phyloP scores from a whole-genome alignment of 2,329 filamentous ascomycete species.

The Escovopsis sp. region DNA sequence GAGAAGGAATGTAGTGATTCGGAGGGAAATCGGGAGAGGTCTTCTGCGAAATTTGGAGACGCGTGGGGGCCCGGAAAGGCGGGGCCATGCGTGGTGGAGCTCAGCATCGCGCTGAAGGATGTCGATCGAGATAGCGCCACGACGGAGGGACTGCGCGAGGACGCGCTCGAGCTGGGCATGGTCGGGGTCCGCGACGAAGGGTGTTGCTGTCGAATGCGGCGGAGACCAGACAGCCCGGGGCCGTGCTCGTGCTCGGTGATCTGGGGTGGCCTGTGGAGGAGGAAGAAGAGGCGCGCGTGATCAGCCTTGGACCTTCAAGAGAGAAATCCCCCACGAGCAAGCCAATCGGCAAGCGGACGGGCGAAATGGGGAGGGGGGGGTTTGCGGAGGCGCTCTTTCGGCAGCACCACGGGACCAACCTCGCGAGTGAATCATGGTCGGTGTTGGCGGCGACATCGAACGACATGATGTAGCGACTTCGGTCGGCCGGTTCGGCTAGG shows the following conservation, averaged over 20 bases:
- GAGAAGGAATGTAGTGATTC: constrained; percentile 97
- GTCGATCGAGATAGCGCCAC: constrained; percentile 47
- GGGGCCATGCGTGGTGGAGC: constrained; percentile 37
- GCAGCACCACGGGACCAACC: constrained; percentile 31
- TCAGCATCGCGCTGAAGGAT: constrained; percentile 54
- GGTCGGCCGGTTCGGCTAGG: constrained; percentile 33
- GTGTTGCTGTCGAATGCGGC: constrained; percentile 83
- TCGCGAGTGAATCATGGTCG: constrained; percentile 58
- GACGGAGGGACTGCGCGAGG: constrained; percentile 44
- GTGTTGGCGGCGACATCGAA: constrained; percentile 53
- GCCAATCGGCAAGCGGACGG: neutral
- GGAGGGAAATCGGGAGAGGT: constrained; percentile 80
- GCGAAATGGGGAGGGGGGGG: too few relatives aligned
- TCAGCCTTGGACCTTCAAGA: neutral
- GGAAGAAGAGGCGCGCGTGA: constrained; percentile 3
- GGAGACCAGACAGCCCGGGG: constrained; percentile 69
- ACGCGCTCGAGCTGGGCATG: constrained; percentile 44
- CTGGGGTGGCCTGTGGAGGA: constrained; percentile 52
- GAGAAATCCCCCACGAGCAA: neutral
- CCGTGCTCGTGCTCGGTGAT: constrained; percentile 80
- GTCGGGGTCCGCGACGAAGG: constrained; percentile 46
- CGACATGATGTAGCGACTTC: constrained; percentile 54
- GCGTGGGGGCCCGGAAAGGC: constrained; percentile 45
- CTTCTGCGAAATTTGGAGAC: constrained; percentile 70
- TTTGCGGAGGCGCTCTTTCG: too few relatives aligned